These are phyloP conservation scores for Phytophthora kernoviae DNA, from an alignment of 352 stramenopile species.

Conservation along the genomic window DNA sequence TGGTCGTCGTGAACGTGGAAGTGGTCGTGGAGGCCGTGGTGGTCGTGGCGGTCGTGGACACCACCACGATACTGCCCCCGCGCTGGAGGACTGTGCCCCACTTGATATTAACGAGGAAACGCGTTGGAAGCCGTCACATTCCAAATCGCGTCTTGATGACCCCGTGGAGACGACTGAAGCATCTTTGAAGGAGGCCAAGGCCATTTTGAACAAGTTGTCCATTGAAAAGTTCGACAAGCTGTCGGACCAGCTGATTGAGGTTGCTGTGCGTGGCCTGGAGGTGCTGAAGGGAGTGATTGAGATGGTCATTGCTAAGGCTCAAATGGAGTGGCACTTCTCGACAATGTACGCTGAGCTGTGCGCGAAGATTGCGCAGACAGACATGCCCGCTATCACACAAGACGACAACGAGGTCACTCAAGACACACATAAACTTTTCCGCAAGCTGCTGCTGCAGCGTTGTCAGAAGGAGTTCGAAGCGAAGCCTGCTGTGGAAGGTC, in stretches of 20 bases:
- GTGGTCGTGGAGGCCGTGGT: slow-evolving; percentile 44
- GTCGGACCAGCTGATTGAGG: slow-evolving; percentile 90
- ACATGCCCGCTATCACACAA: slow-evolving; percentile 80
- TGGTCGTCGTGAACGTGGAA: slow-evolving; percentile 45
- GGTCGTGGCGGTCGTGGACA: slow-evolving; percentile 49
- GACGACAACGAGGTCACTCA: slow-evolving; percentile 60
- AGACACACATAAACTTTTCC: slow-evolving; percentile 92
- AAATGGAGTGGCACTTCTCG: slow-evolving; percentile 96
- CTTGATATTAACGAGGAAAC: slow-evolving; percentile 85
- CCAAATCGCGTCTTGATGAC: slow-evolving; percentile 60
- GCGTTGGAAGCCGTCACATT: slow-evolving; percentile 78
- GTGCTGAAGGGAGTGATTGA: slow-evolving; percentile 91
- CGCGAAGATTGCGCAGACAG: slow-evolving; percentile 88
- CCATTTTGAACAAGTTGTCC: slow-evolving; percentile 97
- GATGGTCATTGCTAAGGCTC: slow-evolving; percentile 95
- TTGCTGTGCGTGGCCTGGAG: slow-evolving; percentile 84
- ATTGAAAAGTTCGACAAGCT: slow-evolving; percentile 97
- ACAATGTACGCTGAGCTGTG: slow-evolving; percentile 97
- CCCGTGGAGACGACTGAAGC: slow-evolving; percentile 60
- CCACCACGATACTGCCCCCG: slow-evolving; percentile 52
- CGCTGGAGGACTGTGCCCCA: slow-evolving; percentile 66
- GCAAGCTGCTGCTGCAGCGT: slow-evolving; percentile 91
- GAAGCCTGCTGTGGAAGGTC: slow-evolving; percentile 75
- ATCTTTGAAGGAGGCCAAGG: slow-evolving; percentile 86
- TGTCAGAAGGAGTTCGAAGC: slow-evolving; percentile 96